Percentiles rank a stretch among this genome's conserved stretches.
These are phyloP conservation scores for Claviceps citrina DNA, from an alignment of 2,329 filamentous ascomycete genomes.

Conservation along the genomic window DNA sequence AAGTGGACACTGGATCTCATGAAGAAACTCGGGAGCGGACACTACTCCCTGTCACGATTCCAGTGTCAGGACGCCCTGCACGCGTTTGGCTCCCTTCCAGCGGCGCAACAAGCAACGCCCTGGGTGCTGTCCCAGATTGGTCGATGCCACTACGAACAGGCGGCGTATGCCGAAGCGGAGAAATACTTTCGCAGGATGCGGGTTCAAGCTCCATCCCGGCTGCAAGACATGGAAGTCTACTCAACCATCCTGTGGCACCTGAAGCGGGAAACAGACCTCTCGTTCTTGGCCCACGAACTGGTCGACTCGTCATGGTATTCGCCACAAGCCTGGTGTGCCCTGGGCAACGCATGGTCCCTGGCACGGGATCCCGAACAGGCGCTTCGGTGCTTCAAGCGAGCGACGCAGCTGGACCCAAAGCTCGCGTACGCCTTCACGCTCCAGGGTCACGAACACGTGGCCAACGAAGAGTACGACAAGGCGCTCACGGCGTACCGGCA, in stretches of 20 bases:
- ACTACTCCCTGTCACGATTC: conserved; percentile 64
- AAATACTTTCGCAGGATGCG: conserved; percentile 71
- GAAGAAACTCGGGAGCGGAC: conserved; percentile 66
- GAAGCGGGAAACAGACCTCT: conserved; percentile 80
- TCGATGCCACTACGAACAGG: conserved; percentile 80
- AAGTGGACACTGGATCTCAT: conserved; percentile 66
- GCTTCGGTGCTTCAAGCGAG: conserved; percentile 82
- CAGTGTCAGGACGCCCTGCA: conserved; percentile 64
- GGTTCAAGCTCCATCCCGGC: conserved; percentile 61
- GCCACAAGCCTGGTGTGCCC: conserved; percentile 87
- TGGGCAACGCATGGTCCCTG: conserved; percentile 90
- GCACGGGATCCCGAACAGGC: conserved; percentile 89
- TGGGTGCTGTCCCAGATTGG: conserved; percentile 89
- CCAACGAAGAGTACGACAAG: conserved; percentile 95
- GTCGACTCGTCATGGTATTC: conserved; percentile 77
- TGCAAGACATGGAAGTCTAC: conserved; percentile 96
- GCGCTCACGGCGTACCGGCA: conserved; percentile 75
- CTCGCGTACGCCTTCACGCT: conserved; percentile 94
- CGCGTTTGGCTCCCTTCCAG: conserved; percentile 54
- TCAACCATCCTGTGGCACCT: conserved; percentile 98
- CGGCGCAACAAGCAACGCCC: conserved; percentile 70
- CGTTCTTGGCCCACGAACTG: conserved; percentile 81
- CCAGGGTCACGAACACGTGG: conserved; percentile 88
- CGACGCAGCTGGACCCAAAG: conserved; percentile 74
- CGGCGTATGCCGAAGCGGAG: conserved; percentile 72